Conservation (phyloP, 805 yeast genomes). For the Blastobotrys robertii region DNA sequence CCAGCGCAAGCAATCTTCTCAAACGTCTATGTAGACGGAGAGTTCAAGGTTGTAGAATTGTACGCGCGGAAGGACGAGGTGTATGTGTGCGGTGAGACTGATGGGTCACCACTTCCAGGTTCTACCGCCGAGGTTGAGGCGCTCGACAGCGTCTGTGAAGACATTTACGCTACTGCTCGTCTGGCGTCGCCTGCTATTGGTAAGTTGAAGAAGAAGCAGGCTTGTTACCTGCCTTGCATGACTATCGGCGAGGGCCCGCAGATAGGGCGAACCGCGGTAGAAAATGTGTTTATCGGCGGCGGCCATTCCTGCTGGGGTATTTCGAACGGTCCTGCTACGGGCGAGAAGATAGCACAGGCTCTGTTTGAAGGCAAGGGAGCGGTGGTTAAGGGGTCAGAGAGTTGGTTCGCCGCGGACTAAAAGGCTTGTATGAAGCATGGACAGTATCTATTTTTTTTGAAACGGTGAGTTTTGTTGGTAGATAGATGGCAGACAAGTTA, state of each 20-base stretch:
- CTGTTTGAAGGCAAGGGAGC: slow-evolving; percentile 65
- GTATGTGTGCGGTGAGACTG: slow-evolving; percentile 96
- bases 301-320: slow-evolving; percentile 99
- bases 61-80: slow-evolving; percentile 94
- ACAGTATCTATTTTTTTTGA: no score
- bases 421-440: no score
- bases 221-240: slow-evolving; percentile 91
- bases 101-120: slow-evolving; percentile 85
- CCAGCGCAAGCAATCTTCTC: slow-evolving; percentile 92
- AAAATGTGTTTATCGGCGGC: slow-evolving; percentile 65
- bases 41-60: slow-evolving; percentile 53
- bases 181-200: slow-evolving; percentile 67
- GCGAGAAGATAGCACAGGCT: slow-evolving; percentile 83
- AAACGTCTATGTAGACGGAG: slow-evolving; percentile 64
- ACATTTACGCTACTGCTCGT: slow-evolving; percentile 71
- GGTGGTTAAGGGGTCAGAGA: no score
- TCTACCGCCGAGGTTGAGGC: slow-evolving; percentile 91
- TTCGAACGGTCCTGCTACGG: slow-evolving; percentile 95
- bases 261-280: slow-evolving; percentile 87
- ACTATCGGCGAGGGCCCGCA: slow-evolving; percentile 90
- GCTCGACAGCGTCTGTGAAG: slow-evolving; percentile 79
- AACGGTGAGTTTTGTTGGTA: no score
- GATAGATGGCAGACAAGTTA: no score
- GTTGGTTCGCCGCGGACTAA: no score
- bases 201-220: slow-evolving; percentile 72